Evolutionary conservation across 2,329 filamentous ascomycete genomes (phyloP).

Genomic region (Aureobasidium sp.): DNA sequence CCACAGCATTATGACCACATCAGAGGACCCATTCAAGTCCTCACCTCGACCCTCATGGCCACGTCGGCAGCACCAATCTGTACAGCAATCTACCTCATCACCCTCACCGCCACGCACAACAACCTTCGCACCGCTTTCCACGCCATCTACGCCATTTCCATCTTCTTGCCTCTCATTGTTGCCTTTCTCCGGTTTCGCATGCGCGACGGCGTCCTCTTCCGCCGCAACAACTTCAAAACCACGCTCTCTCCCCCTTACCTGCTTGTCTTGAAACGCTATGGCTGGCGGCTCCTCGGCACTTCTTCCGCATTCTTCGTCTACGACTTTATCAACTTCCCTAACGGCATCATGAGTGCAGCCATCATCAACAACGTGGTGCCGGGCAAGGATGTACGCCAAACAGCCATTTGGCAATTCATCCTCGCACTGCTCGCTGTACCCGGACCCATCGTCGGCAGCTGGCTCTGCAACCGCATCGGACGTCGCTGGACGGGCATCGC

Average conservation of each 20-base stretch:
- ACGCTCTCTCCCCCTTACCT: constrained; percentile 37
- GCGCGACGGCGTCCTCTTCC: constrained; percentile 44
- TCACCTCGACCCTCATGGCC: constrained; percentile 2
- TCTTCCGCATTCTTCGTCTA: constrained; percentile 47
- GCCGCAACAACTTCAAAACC: constrained; percentile 41
- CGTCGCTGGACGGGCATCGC: constrained; percentile 46
- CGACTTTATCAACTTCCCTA: constrained; percentile 40
- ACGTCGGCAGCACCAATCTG: constrained; percentile 10
- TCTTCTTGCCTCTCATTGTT: constrained; percentile 43
- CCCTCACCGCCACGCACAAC: constrained; percentile 23
- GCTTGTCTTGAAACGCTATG: constrained; percentile 41
- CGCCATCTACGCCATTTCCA: constrained; percentile 37
- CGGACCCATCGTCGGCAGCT: constrained; percentile 45
- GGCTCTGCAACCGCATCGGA: constrained; percentile 42
- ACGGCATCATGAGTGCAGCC: constrained; percentile 39
- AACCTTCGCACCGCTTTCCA: constrained; percentile 39
- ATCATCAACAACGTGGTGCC: constrained; percentile 35
- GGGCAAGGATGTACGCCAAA: constrained; percentile 35
- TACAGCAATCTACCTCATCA: constrained; percentile 32
- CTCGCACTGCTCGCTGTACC: constrained; percentile 41
- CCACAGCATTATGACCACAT: constrained; percentile 26
- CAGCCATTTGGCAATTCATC: constrained; percentile 43
- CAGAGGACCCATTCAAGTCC: constrained; percentile 8
- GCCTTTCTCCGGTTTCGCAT: constrained; percentile 26
- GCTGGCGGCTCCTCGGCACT: constrained; percentile 34